phyloP scores from a whole-genome alignment of 208 protist species.

The Wallacemonas sp. region DNA sequence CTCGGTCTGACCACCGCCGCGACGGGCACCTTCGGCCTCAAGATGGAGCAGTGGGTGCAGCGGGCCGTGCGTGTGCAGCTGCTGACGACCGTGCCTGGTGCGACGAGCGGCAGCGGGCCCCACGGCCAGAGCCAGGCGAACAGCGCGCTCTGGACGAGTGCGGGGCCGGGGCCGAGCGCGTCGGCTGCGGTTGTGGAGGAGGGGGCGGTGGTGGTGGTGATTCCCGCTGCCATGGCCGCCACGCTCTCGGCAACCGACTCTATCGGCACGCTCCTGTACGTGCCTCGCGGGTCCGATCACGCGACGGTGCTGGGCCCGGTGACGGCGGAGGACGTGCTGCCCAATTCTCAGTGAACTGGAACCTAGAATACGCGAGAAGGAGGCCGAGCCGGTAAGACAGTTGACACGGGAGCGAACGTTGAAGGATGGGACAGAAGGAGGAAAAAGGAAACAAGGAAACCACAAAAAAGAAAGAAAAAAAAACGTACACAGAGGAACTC shows the following conservation, averaged over 20 bases:
- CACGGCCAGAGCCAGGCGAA: no score
- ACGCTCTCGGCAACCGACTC: neutral
- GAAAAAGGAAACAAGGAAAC: no score
- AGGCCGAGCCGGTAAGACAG: no score
- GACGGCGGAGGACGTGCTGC: slow-evolving; percentile 3
- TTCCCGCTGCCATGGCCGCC: slow-evolving; percentile 1
- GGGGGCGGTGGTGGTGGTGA: neutral
- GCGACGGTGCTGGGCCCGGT: slow-evolving; percentile 15
- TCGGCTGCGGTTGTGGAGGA: neutral
- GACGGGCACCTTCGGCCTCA: neutral
- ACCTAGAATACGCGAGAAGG: no score
- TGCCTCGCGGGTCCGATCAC: slow-evolving; percentile 6
- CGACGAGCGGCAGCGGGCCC: neutral
- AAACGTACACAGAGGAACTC: no score
- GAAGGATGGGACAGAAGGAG: no score
- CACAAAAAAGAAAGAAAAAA: no score
- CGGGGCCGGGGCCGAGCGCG: neutral
- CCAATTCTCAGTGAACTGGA: slow-evolving; percentile 8
- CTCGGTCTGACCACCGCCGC: slow-evolving; percentile 1
- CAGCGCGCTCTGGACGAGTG: neutral
- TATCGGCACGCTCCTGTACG: slow-evolving; percentile 18
- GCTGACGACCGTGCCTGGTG: slow-evolving; percentile 1
- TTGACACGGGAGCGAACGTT: no score
- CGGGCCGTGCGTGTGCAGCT: slow-evolving; percentile 13
- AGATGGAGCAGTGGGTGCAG: slow-evolving; percentile 14